Conservation (phyloP, 129 eudicot genomes). For the Ambrosia artemisiifolia region DNA sequence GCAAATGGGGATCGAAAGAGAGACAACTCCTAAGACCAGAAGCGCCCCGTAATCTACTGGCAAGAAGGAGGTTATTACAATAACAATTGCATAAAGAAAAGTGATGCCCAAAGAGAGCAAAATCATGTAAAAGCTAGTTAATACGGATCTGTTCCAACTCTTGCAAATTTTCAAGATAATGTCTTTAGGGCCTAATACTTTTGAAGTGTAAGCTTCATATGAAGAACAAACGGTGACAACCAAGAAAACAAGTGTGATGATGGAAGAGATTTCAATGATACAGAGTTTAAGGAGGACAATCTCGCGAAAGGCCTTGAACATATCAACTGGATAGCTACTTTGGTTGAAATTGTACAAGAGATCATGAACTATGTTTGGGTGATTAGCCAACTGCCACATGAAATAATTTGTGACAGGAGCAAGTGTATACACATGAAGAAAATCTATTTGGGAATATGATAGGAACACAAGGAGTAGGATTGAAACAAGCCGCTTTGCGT, state of each 20-base stretch:
- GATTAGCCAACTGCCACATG: neutral
- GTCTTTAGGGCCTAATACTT: constrained; percentile 16
- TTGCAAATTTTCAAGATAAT: constrained; percentile 9
- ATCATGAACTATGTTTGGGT: constrained; percentile 17
- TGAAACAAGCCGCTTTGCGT: constrained; percentile 16
- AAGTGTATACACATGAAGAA: neutral
- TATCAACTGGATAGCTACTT: neutral
- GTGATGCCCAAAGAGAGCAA: neutral
- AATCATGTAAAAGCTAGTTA: constrained; percentile 25
- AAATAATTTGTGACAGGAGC: neutral
- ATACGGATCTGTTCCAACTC: constrained; percentile 23
- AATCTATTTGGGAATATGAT: constrained; percentile 21
- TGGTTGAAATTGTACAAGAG: neutral
- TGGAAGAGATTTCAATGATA: constrained; percentile 1
- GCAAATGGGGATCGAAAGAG: neutral
- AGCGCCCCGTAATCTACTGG: neutral
- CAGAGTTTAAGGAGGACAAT: neutral
- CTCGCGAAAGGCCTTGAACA: neutral
- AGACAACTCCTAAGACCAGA: neutral
- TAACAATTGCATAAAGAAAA: neutral
- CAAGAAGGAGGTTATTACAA: neutral
- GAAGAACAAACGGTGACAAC: constrained; percentile 20
- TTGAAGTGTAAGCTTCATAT: constrained; percentile 31
- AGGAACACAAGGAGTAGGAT: constrained; percentile 33
- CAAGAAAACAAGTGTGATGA: constrained; percentile 13